phyloP scores from a whole-genome alignment of 2,329 filamentous ascomycete species.

The Allantophomopsis cytisporea region DNA sequence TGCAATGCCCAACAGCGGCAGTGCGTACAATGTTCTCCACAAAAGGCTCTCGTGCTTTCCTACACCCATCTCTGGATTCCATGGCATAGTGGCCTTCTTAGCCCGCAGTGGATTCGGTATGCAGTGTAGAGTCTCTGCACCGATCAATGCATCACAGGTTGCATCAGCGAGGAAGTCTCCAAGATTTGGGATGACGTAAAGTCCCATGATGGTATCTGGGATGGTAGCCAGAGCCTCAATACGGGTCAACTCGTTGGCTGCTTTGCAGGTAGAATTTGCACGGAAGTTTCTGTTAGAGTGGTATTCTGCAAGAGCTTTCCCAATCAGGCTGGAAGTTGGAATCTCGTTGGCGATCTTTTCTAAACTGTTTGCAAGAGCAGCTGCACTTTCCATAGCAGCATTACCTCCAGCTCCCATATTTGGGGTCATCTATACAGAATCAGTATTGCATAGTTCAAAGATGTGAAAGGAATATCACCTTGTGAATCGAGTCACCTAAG shows the following conservation, averaged over 20 bases:
- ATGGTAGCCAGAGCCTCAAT: conserved; percentile 8
- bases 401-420: neutral
- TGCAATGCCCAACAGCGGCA: conserved; percentile 7
- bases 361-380: neutral
- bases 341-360: neutral
- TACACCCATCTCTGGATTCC: conserved; percentile 14
- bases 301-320: conserved; percentile 3
- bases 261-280: conserved; percentile 8
- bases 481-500: neutral
- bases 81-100: conserved; percentile 14
- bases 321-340: neutral
- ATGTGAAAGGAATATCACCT: neutral
- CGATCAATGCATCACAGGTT: conserved; percentile 8
- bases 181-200: conserved; percentile 7
- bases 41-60: conserved; percentile 13
- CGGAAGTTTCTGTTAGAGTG: conserved; percentile 8
- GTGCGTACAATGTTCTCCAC: conserved; percentile 10
- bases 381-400: neutral
- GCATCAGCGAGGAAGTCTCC: conserved; percentile 10
- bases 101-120: conserved; percentile 14
- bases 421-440: neutral
- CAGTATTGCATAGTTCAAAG: neutral
- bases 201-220: conserved; percentile 6
- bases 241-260: conserved; percentile 10
- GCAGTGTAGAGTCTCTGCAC: conserved; percentile 14